A percentile compares a stretch with the other conserved stretches of the same genome.
Conservation (phyloP, 305 asterid genomes). For the Coffea humblotiana region DNA sequence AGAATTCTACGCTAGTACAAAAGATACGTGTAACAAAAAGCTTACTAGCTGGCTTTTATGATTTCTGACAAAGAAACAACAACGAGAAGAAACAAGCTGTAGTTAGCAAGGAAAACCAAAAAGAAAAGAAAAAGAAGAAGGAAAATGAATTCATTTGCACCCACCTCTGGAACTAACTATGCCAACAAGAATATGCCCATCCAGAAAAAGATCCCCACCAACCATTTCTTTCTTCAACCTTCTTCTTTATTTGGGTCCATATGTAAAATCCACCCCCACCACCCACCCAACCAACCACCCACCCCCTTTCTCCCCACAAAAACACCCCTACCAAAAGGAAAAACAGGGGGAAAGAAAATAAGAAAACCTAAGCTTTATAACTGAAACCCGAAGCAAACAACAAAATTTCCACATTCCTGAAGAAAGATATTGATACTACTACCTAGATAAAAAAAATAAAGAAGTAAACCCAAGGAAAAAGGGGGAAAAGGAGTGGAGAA, state of each 20-base stretch:
- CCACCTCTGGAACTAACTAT: neutral
- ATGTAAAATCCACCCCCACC: neutral
- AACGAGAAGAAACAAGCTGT: neutral
- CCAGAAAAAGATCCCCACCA: slow-evolving; percentile 5
- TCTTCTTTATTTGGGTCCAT: neutral
- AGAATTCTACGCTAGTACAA: neutral
- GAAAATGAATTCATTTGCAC: neutral
- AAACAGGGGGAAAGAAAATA: neutral
- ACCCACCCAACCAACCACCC: neutral
- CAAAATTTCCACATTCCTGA: slow-evolving; percentile 3
- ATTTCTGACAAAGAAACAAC: neutral
- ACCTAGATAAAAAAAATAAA: neutral
- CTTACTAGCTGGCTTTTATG: neutral
- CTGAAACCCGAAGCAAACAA: slow-evolving; percentile 6
- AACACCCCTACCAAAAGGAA: too few relatives aligned
- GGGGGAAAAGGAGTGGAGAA: neutral
- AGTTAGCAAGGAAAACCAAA: too few relatives aligned
- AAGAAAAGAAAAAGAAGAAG: too few relatives aligned
- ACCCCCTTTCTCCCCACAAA: neutral
- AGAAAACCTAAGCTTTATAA: neutral
- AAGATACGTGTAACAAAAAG: neutral
- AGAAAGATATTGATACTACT: too few relatives aligned
- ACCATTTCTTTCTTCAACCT: neutral
- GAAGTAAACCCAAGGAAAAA: neutral
- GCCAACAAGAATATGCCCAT: slow-evolving; percentile 7